Base-by-base conservation (phyloP, 2,329 filamentous ascomycete species). In the Cyphellophora europaea region DNA sequence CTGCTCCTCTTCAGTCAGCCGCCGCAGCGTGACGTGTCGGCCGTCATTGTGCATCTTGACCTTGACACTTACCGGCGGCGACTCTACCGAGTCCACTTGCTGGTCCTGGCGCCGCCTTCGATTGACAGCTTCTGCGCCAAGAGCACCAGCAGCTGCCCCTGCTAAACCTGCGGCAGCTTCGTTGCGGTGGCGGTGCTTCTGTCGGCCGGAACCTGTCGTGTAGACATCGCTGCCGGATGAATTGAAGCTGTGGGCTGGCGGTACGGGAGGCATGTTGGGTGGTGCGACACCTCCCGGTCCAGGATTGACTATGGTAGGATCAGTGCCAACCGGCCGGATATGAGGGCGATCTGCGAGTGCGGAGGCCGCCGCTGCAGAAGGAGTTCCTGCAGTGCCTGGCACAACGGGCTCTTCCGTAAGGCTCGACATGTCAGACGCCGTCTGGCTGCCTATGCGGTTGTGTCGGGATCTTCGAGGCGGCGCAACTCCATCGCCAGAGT, bases 401-500 rank as follows among this genome's bases (percentile, higher is more conserved):
- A 35, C 41, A 5, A 37, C 32, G 6, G 30, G 30, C 16, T 36
- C 40, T 5, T 40, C 40, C 11, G 47, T 25, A 3, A 37, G 30
- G 21, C 36, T 48, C 6, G 47, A 48, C 5, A 48, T 21, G 27
- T 49, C 47, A 15, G 47, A 47, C 11, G 45, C 45, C 6, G 44
- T 42, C 30, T 49, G 47, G 27, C 47, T 49, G 15, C 44, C 44
- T 19, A 40, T 19, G n/a, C 43, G 38, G 15, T 40, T 30, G 14
- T 43, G 44, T 5, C 49, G 43, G 17, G 29, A 25, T 19, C 41
- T 34, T 25, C 49, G 44, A 3, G 46, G 48, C 8, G 47, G 45
- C 17, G 64, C 62, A 40, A 71, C 66, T 16, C 79, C 79, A 52
- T 87, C 82, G 17, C 75, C 81, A 2, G 81, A 85, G 42, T 74